Evolutionary conservation across 2,329 filamentous ascomycete species (phyloP).

Genomic region (Claviceps humidiphila): DNA sequence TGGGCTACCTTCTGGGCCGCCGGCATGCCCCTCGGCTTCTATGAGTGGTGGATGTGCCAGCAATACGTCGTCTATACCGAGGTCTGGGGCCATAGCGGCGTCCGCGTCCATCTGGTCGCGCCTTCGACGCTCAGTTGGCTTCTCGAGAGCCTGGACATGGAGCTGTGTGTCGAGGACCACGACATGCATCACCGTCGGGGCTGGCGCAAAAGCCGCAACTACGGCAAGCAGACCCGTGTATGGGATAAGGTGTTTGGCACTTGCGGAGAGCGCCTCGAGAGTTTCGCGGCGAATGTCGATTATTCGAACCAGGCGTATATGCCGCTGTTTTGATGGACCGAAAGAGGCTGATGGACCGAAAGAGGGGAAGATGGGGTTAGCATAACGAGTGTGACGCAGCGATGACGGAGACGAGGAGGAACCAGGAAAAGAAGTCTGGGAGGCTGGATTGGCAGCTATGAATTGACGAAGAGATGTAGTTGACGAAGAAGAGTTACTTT

Average conservation of each 20-base stretch:
- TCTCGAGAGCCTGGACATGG: constrained; percentile 18
- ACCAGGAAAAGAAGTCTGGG: no score
- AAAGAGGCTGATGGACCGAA: background rate
- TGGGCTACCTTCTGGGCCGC: constrained; percentile 18
- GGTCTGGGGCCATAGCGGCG: constrained; percentile 23
- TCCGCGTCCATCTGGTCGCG: constrained; percentile 22
- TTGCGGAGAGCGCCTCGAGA: constrained; percentile 22
- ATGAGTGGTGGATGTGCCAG: constrained; percentile 32
- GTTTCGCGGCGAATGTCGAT: constrained; percentile 17
- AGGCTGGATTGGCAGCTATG: no score
- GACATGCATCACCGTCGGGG: constrained; percentile 25
- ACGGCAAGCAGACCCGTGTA: constrained; percentile 11
- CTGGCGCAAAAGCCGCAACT: constrained; percentile 22
- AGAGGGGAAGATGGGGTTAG: background rate
- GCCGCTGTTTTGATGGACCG: constrained; percentile 12
- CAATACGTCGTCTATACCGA: constrained; percentile 28
- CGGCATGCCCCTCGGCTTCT: constrained; percentile 30
- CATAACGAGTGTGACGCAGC: background rate
- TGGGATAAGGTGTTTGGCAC: constrained; percentile 25
- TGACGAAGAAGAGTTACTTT: no score
- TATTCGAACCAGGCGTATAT: constrained; percentile 15
- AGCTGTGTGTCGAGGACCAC: constrained; percentile 29
- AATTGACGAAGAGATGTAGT: no score
- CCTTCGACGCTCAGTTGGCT: constrained; percentile 20
- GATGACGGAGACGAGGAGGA: no score